phyloP scores from a whole-genome alignment of 352 stramenopile species.

The Stephanocyclus meneghinianus region DNA sequence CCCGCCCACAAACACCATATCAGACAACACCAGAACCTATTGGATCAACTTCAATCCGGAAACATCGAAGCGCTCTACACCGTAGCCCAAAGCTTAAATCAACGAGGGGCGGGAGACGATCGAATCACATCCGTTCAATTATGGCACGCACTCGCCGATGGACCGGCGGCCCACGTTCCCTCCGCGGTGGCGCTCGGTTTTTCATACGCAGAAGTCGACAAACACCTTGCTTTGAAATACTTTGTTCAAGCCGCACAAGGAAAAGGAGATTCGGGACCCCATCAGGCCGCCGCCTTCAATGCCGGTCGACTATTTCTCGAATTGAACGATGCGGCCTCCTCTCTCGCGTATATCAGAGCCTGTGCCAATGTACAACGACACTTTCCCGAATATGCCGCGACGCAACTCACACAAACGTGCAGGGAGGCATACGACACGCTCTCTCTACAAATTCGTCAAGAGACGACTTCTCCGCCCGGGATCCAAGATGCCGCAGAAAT shows the following conservation, averaged over 20 bases:
- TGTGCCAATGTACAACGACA: constrained; percentile 32
- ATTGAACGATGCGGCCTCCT: constrained; percentile 25
- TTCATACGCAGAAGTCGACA: constrained; percentile 52
- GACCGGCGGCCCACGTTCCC: constrained; percentile 33
- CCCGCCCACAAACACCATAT: constrained; percentile 17
- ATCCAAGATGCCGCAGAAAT: constrained; percentile 38
- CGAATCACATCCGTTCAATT: constrained; percentile 39
- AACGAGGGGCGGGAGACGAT: constrained; percentile 30
- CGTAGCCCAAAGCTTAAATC: constrained; percentile 39
- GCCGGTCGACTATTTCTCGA: constrained; percentile 49
- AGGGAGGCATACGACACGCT: constrained; percentile 41
- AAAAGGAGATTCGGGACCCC: constrained; percentile 21
- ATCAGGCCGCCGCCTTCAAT: constrained; percentile 54
- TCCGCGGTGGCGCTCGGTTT: constrained; percentile 42
- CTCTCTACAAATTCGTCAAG: constrained; percentile 14
- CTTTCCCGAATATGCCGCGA: constrained; percentile 23
- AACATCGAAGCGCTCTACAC: constrained; percentile 44
- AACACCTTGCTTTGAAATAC: constrained; percentile 43
- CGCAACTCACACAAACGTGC: constrained; percentile 34
- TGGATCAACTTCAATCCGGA: constrained; percentile 25
- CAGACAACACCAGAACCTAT: constrained; percentile 15
- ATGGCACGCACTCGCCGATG: constrained; percentile 52
- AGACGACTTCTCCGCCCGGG: constrained; percentile 6
- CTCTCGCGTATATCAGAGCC: constrained; percentile 42
- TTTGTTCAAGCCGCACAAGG: constrained; percentile 32